Evolutionary conservation across 2,329 filamentous ascomycete species (phyloP), one percentile per base, ranked within the genome.

Genomic region (Paecilomyces variotii): DNA sequence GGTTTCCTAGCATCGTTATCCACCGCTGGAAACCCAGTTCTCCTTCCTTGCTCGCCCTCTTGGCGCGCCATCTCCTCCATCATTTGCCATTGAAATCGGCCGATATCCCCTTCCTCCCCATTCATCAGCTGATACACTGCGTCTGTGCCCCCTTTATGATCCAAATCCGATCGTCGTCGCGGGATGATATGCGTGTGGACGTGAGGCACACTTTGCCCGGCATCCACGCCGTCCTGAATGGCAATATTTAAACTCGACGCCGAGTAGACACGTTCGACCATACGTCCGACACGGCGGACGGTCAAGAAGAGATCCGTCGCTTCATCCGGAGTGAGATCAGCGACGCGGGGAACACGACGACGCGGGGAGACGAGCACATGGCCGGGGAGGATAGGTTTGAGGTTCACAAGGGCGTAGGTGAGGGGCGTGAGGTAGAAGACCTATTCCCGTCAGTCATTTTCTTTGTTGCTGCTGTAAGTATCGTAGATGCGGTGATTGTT

Each of bases 111-210:
- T 63, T 91, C 88, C 74, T 96, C 89, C 28, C 83, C 84, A 68
- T 96, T 90, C 79, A 99, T 83, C 76, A 85, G 82, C 62, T 86
- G 84, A 76, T 99, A 97, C 56, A 99, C 83, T 60, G 84, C 84
- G 74, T 96, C 92, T 7, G 80, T 83, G 54, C 84, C 80, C 10
- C 83, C 80, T 63, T 78, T 70, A 72, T 81, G 70, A 57, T 85
- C 80, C 45, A 86, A 68, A 74, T 87, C 85, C 7, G 76, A 82
- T 59, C 77, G 78, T 59, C 78, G 79, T 35, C 92, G 79, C 24
- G 92, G 92, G 57, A 97, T 93, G 54, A 97, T 84, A 77, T 99
- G 94, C 27, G 91, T 89, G 76, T 99, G 94, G 12, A 97, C 86
- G 76, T 99, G 94, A 7, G 90, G 82, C 52, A 99, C 93, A 59